Conservation (phyloP, 2,329 filamentous ascomycete genomes). For the Huntiella bhutanensis region DNA sequence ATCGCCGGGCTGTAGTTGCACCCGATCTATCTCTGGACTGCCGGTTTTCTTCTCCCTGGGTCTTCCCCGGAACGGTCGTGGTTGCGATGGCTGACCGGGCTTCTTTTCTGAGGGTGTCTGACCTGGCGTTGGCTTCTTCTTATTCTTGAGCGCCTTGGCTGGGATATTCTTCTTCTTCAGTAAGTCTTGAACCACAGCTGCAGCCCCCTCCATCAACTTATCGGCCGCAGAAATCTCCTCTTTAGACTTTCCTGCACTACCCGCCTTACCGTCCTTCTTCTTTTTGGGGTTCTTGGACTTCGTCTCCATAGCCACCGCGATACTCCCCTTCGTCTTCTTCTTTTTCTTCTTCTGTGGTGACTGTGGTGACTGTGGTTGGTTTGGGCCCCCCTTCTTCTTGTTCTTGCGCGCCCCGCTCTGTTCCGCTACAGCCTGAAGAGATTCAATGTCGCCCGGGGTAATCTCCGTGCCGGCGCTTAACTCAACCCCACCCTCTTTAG, state of each 20-base stretch:
- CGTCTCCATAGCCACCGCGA: not conserved
- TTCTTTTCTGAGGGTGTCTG: not conserved
- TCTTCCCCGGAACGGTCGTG: not conserved
- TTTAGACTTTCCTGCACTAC: too few species aligned
- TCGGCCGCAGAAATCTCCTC: not conserved
- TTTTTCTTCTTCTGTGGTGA: not conserved
- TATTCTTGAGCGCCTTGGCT: constrained; percentile 9
- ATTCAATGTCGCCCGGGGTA: not conserved
- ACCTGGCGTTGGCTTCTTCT: constrained; percentile 2
- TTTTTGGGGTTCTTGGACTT: not conserved
- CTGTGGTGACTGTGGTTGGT: not conserved
- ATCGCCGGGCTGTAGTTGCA: not conserved
- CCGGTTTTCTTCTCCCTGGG: not conserved
- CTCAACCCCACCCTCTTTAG: too few species aligned
- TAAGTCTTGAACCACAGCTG: constrained; percentile 9
- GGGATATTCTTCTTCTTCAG: constrained; percentile 9
- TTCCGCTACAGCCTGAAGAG: not conserved
- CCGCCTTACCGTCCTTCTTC: not conserved
- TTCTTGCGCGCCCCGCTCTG: not conserved
- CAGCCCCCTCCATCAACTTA: constrained; percentile 9
- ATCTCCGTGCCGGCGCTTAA: not conserved
- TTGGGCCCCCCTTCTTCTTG: not conserved
- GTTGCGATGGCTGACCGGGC: not conserved
- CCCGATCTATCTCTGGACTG: not conserved
- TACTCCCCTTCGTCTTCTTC: not conserved